Conservation (phyloP, 75 land plant species). For the Selaginella moellendorffii region DNA sequence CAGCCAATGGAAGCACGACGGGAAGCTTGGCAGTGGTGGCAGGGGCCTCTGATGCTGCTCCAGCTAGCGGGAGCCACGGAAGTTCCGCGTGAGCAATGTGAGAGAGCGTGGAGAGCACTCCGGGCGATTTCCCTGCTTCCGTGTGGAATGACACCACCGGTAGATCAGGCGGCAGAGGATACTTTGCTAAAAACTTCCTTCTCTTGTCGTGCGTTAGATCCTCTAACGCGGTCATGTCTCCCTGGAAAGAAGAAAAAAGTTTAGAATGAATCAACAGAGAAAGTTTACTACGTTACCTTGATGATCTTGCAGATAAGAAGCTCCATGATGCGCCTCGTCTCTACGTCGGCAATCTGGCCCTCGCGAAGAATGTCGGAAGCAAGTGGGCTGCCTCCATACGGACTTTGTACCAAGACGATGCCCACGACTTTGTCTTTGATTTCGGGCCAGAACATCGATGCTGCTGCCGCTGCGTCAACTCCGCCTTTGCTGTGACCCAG, state of each 20-base stretch:
- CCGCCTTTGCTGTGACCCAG: slow-evolving; percentile 99
- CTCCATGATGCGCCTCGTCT: slow-evolving; percentile 71
- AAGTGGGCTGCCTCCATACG: slow-evolving; percentile 95
- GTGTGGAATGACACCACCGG: slow-evolving; percentile 88
- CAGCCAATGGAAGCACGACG: slow-evolving; percentile 78
- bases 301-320: slow-evolving; percentile 76
- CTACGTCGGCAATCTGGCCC: slow-evolving; percentile 92
- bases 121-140: slow-evolving; percentile 65
- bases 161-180: slow-evolving; percentile 56
- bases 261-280: no score
- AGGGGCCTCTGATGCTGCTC: slow-evolving; percentile 8
- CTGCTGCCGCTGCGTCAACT: slow-evolving; percentile 92
- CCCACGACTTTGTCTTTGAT: slow-evolving; percentile 94
- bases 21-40: slow-evolving; percentile 42
- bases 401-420: slow-evolving; percentile 83
- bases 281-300: no score
- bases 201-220: slow-evolving; percentile 87
- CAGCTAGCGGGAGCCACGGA: slow-evolving; percentile 35
- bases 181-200: slow-evolving; percentile 51
- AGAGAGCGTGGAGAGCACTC: slow-evolving; percentile 65
- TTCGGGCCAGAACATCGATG: slow-evolving; percentile 87
- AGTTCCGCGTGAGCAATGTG: slow-evolving; percentile 95
- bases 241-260: slow-evolving; percentile 35
- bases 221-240: slow-evolving; percentile 80
- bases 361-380: slow-evolving; percentile 93